Base-by-base conservation (phyloP, 202 grass and related monocot genomes). In the Zizania palustris region DNA sequence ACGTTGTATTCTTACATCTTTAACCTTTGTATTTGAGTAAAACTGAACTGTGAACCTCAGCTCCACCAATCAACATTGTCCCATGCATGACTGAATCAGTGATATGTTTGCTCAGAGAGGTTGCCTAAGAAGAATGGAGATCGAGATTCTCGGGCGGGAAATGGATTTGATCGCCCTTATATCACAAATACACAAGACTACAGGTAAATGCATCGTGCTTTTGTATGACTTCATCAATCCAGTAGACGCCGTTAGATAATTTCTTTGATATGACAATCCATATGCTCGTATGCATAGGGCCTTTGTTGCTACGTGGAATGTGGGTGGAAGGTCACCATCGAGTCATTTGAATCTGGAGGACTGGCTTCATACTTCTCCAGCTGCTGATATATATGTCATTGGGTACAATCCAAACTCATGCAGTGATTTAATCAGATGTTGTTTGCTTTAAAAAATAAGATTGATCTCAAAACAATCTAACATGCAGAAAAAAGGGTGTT, bases 311-410 rank as follows among this genome's bases (percentile, higher is more conserved):
- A 97, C 93, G 59, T 97, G 93, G 93, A 97, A 97, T 84, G 93
- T 97, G 76, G 93, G 91, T 49, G 93, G 93, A 50, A 93, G 92
- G 77, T 93, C 93, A 64, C 93, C 93, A 55, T 88, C 91, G 0
- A 87, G 83, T 86, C 83, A 93, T 91, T 61, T 97, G 80, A 93
- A 93, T 59, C 72, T 97, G 35, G 94, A 93, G 28, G 94, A 92
- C 46, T 97, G 90, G 88, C 84, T 97, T 48, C 91, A 91, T 86
- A 91, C 91, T 82, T 92, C 94, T 72, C 80, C 94, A 70, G 84
- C 94, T 51, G 94, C 94, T 54, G 94, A 97, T 83, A 93, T 97
- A 84, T 97, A 97, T 69, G 91, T 97, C 39, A 78, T 97, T 13
- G 94, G 94, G 94, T 97, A 88, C 63, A 45, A 16, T 67, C 66